Conservation (phyloP, 352 stramenopile genomes). For the Phytophthora cryptogea region DNA sequence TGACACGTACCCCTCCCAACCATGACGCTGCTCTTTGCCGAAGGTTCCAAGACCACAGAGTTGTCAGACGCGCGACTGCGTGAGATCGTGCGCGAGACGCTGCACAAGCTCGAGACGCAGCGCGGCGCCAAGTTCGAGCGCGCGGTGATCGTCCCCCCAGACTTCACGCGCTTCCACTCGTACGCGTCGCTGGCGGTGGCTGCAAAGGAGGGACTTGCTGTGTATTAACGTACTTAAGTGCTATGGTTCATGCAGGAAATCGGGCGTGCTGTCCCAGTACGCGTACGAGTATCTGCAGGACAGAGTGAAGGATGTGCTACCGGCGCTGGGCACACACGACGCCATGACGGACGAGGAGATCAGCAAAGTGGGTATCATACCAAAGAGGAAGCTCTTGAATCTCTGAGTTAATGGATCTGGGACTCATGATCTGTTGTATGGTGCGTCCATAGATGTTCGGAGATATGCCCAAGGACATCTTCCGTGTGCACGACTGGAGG, state of each 20-base stretch:
- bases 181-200: slow-evolving; percentile 36
- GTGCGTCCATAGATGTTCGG: slow-evolving; percentile 91
- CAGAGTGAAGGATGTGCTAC: slow-evolving; percentile 90
- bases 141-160: slow-evolving; percentile 93
- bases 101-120: slow-evolving; percentile 67
- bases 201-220: background rate
- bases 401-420: background rate
- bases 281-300: slow-evolving; percentile 93
- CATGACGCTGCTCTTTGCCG: slow-evolving; percentile 80
- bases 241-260: slow-evolving; percentile 55
- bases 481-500: slow-evolving; percentile 97
- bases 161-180: slow-evolving; percentile 97
- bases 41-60: slow-evolving; percentile 65
- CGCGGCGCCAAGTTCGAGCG: slow-evolving; percentile 59
- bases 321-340: slow-evolving; percentile 95
- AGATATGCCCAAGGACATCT: slow-evolving; percentile 81
- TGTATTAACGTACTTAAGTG: slow-evolving; percentile 7
- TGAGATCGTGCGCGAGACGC: slow-evolving; percentile 60
- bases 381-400: background rate
- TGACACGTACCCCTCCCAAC: slow-evolving; percentile 1
- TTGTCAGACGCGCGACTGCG: slow-evolving; percentile 69
- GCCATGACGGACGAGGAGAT: slow-evolving; percentile 96
- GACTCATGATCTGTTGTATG: slow-evolving; percentile 1
- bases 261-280: slow-evolving; percentile 93
- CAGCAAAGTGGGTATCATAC: slow-evolving; percentile 46